Evolutionary conservation across 768 basidiomycete species (phyloP), one percentile per base, ranked within the genome.

Genomic region (Megacollybia marginata): DNA sequence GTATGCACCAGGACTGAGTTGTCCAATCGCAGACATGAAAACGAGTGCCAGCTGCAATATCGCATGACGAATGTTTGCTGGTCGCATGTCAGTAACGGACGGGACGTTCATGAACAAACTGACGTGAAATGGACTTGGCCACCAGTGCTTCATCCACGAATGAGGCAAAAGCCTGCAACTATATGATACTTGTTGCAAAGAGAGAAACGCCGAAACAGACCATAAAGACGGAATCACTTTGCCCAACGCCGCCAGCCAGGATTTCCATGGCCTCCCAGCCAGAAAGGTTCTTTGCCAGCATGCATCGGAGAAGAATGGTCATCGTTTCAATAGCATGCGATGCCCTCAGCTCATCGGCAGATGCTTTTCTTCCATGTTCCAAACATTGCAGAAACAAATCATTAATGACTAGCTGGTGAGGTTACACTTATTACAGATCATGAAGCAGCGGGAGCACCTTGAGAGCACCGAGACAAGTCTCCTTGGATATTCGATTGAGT

Each of bases 261-360:
- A 83, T 60, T 36, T 85, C 78, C 83, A 87, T 87, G 7, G 80
- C 72, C 57, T 87, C 85, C 82, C 80, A 85, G 31, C 85, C 85
- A 4, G 78, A 72, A 1, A 79, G 60, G 48, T 76, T 75, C 64
- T 85, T 85, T 34, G 66, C 67, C 47, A 86, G 65, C 15, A 83
- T 59, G 48, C 68, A 67, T 9, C 74, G 71, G 18, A 76, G 57
- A 4, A 79, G 32, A 12, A 80, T 62, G 0, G 71, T 63, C 33
- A 84, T 61, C 1, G 78, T 80, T 54, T 78, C 71, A 13, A 84
- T 53, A 4, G 82, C 76, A 54, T 78, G 72, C 1, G 52, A 48
- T 44, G 61, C 65, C 52, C 59, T 62, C 46, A 69, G 63, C 46
- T 69, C 69, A 16, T 67, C 61, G 45, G 69, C 61, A 28, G 61